These are phyloP conservation scores for Letharia columbiana DNA, from an alignment of 495 filamentous ascomycete genomes.

Conservation along the genomic window DNA sequence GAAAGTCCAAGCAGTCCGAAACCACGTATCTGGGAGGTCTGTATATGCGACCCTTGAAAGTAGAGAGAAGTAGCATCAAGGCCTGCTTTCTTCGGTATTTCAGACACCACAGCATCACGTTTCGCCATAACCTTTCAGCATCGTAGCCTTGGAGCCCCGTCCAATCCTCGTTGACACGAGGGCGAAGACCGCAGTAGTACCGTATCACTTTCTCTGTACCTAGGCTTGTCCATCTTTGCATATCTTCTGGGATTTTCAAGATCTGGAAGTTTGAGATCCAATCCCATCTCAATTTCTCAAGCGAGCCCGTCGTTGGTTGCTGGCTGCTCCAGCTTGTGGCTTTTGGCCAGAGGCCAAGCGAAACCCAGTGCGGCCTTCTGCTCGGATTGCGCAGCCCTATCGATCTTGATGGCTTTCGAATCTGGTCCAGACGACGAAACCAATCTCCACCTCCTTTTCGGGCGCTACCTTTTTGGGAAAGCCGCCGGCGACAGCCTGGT, in stretches of 20 bases:
- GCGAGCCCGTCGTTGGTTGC: not conserved
- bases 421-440: not conserved
- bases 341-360: not conserved
- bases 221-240: not conserved
- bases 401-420: not conserved
- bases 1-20: slow-evolving; percentile 42
- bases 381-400: not conserved
- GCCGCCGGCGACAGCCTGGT: not conserved
- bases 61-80: slow-evolving; percentile 43
- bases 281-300: not conserved
- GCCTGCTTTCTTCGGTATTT: slow-evolving; percentile 36
- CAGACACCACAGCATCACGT: slow-evolving; percentile 45
- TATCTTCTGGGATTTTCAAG: not conserved
- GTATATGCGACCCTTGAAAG: slow-evolving; percentile 30
- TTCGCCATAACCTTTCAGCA: slow-evolving; percentile 36
- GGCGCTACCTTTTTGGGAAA: not conserved
- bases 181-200: not conserved
- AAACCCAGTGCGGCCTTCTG: not conserved
- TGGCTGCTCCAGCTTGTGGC: not conserved
- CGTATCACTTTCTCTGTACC: not conserved
- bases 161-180: not conserved
- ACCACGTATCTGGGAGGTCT: slow-evolving; percentile 42
- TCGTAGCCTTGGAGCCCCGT: not conserved
- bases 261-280: not conserved
- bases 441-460: not conserved